Evolutionary conservation across 805 yeast genomes (phyloP).

Genomic region (Suhomyces faveliae): DNA sequence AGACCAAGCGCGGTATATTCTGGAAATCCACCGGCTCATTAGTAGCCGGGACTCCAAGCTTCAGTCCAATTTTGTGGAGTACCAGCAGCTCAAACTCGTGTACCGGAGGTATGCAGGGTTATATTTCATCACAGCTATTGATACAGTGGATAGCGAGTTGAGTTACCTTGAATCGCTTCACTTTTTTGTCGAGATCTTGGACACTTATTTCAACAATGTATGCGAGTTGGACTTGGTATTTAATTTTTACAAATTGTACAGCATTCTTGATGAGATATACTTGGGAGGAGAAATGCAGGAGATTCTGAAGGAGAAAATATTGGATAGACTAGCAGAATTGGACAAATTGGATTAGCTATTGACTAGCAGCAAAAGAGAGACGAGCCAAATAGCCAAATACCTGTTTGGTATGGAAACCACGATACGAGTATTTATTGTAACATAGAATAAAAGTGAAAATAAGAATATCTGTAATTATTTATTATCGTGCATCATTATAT

Average conservation of each 20-base stretch:
- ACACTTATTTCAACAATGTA: conserved; percentile 82
- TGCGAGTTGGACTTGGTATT: conserved; percentile 93
- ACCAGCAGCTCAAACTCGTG: conserved; percentile 58
- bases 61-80: conserved; percentile 79
- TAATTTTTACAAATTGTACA: conserved; percentile 81
- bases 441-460: background rate
- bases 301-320: conserved; percentile 65
- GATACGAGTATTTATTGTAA: background rate
- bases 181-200: conserved; percentile 83
- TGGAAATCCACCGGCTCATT: conserved; percentile 74
- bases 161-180: conserved; percentile 82
- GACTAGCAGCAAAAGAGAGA: background rate
- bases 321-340: conserved; percentile 61
- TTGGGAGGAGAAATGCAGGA: conserved; percentile 90
- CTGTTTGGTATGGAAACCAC: background rate
- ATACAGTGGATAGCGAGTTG: conserved; percentile 76
- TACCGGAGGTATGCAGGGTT: conserved; percentile 91
- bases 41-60: conserved; percentile 80
- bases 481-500: too few relatives aligned
- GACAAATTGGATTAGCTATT: conserved; percentile 53
- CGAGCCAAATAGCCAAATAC: background rate
- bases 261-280: conserved; percentile 81
- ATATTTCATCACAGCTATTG: conserved; percentile 82
- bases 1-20: conserved; percentile 40
- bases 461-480: too few relatives aligned